Conservation (phyloP, 2,329 filamentous ascomycete species). For the Diplodia mutila region DNA sequence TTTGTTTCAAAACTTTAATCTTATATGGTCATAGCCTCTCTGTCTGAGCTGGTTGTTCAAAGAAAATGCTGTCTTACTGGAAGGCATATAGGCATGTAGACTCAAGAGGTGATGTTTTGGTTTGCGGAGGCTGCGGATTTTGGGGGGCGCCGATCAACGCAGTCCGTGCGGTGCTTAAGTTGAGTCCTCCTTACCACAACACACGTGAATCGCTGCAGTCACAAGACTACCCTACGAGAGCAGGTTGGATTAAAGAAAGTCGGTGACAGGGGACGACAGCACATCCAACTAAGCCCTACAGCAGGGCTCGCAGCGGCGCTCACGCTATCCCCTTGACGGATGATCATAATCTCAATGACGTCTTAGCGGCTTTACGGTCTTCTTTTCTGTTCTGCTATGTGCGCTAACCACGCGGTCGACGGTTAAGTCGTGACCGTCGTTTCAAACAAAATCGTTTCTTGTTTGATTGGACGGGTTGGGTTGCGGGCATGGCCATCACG, state of each 20-base stretch:
- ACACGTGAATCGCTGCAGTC: too few species aligned
- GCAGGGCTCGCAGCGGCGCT: neutral
- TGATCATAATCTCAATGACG: neutral
- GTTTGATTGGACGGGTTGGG: neutral
- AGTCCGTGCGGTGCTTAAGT: too few species aligned
- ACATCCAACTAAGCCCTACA: neutral
- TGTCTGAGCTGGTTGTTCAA: too few species aligned
- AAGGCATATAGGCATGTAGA: too few species aligned
- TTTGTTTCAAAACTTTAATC: too few species aligned
- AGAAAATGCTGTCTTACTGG: too few species aligned
- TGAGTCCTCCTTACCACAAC: too few species aligned
- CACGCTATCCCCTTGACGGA: neutral
- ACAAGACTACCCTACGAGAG: too few species aligned
- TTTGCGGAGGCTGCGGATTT: too few species aligned
- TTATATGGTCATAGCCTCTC: too few species aligned
- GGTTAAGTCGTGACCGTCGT: neutral
- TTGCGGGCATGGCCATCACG: neutral
- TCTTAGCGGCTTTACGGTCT: neutral
- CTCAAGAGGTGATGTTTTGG: too few species aligned
- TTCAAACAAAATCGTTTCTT: neutral
- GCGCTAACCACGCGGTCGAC: neutral
- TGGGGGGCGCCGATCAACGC: too few species aligned
- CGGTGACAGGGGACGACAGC: neutral
- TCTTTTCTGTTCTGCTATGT: neutral
- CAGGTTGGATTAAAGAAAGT: neutral